These are phyloP conservation scores for Colletotrichum chrysophilum DNA, from an alignment of 2,329 filamentous ascomycete genomes.

Conservation along the genomic window DNA sequence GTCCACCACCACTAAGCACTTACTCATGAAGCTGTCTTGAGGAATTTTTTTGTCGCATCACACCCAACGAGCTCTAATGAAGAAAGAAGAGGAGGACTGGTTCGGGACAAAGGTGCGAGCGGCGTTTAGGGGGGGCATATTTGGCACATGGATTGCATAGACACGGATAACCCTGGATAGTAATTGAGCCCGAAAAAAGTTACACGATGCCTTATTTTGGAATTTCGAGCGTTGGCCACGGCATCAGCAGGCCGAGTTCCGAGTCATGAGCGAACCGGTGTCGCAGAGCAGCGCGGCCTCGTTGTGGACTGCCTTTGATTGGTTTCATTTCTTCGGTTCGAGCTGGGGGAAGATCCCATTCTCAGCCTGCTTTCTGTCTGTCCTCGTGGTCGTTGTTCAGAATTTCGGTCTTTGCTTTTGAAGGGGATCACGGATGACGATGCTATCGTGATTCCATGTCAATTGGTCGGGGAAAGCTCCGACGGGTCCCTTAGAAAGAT, in stretches of 20 bases:
- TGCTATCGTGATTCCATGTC: not conserved
- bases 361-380: not conserved
- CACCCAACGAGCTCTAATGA: not conserved
- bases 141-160: constrained; percentile 2
- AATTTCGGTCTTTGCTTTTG: not conserved
- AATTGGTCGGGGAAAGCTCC: not conserved
- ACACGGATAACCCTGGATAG: constrained; percentile 15
- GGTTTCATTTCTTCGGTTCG: not conserved
- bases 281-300: not conserved
- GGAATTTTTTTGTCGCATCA: not conserved
- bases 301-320: not conserved
- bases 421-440: not conserved
- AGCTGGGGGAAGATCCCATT: not conserved
- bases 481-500: not conserved
- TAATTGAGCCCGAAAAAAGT: not conserved
- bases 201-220: not conserved
- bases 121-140: constrained; percentile 4
- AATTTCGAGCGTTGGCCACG: not conserved
- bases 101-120: not conserved
- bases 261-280: constrained; percentile 4
- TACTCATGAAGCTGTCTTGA: not conserved
- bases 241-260: not conserved
- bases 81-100: not conserved
- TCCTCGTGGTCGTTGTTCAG: not conserved
- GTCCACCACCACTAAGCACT: constrained; percentile 12